Evolutionary conservation across 1,139 yeast genomes (phyloP), one percentile per base, ranked within the genome.

Genomic region (Magnusiomyces suaveolens): DNA sequence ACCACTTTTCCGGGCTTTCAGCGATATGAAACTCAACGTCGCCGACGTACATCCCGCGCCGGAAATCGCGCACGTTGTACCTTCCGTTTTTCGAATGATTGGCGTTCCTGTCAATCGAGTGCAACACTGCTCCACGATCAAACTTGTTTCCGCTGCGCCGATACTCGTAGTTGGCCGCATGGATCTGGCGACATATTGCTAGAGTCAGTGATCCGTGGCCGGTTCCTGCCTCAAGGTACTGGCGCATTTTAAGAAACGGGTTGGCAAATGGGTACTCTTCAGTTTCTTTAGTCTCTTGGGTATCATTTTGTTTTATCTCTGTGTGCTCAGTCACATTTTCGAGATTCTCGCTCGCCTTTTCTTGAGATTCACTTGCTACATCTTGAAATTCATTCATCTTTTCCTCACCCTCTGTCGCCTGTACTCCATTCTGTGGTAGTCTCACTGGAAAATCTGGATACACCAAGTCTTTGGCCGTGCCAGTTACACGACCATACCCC

Each of bases 191-290:
- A 25, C 73, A 68, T n/a, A 76, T 73, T 2, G 76, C 75, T 50
- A 77, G 56, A 1, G 77, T 68, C 54, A 77, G 60, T 1, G 80
- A 75, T 0, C 80, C 81, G 62, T 76, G 80, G 2, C 80, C 80
- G 0, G 80, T 76, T 2, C 80, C 81, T 1, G 79, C 79, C 59
- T 76, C 81, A 32, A 76, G 62, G 54, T 70, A 71, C 54, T 75
- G 78, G 6, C 49, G 49, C 16, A 49, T 48, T 24, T 36, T 33
- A 29, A 48, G 26, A 33, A 24, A 38, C 16, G 44, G 29, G 10
- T 24, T 6, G 2, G 51, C 41, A 18, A 20, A 18, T n/a, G 44
- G 44, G 16, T 46, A 26, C 2, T 20, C 33, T 26, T 46, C 48
- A 24, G 12, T 14, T 23, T 21, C 32, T 23, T 20, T n/a, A 6